Percentiles rank a stretch among this genome's conserved stretches.
phyloP scores from a whole-genome alignment of 2,329 filamentous ascomycete genomes.

The Pseudogymnoascus sp. region DNA sequence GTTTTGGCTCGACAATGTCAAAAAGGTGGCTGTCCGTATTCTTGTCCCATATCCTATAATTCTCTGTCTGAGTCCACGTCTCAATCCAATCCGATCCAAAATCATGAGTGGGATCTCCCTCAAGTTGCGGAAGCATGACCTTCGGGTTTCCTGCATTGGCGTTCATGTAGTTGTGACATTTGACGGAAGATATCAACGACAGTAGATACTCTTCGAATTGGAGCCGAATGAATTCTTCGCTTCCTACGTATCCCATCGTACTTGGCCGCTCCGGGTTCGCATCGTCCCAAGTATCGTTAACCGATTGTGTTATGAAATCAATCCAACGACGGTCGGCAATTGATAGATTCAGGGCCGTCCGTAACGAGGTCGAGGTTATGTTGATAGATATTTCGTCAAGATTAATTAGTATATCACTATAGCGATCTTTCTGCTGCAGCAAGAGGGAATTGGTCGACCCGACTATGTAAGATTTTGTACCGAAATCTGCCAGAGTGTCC shows the following conservation, averaged over 20 bases:
- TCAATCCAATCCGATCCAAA: constrained; percentile 80
- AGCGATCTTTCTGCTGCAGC: constrained; percentile 87
- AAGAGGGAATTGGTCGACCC: constrained; percentile 94
- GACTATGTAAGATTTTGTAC: constrained; percentile 94
- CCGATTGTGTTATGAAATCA: constrained; percentile 84
- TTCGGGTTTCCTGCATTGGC: constrained; percentile 49
- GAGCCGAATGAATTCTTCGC: constrained; percentile 92
- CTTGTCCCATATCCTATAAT: constrained; percentile 80
- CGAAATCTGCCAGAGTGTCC: constrained; percentile 84
- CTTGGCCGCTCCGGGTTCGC: constrained; percentile 82
- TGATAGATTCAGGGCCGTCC: constrained; percentile 67
- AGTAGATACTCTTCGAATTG: constrained; percentile 97
- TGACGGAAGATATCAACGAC: constrained; percentile 77
- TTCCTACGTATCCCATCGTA: constrained; percentile 88
- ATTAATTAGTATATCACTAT: constrained; percentile 94
- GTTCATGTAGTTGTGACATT: constrained; percentile 69
- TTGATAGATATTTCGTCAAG: constrained; percentile 83
- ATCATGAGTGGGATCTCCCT: constrained; percentile 77
- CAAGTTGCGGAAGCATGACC: constrained; percentile 55
- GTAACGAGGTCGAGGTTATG: constrained; percentile 73
- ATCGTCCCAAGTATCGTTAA: constrained; percentile 96
- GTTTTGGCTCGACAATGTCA: constrained; percentile 85
- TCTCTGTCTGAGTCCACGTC: constrained; percentile 82
- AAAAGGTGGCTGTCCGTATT: constrained; percentile 82
- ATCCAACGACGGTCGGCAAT: constrained; percentile 91